Evolutionary conservation across 352 stramenopile species (phyloP), one percentile per base, ranked within the genome.

Genomic region (Globisporangium mamillatum): DNA sequence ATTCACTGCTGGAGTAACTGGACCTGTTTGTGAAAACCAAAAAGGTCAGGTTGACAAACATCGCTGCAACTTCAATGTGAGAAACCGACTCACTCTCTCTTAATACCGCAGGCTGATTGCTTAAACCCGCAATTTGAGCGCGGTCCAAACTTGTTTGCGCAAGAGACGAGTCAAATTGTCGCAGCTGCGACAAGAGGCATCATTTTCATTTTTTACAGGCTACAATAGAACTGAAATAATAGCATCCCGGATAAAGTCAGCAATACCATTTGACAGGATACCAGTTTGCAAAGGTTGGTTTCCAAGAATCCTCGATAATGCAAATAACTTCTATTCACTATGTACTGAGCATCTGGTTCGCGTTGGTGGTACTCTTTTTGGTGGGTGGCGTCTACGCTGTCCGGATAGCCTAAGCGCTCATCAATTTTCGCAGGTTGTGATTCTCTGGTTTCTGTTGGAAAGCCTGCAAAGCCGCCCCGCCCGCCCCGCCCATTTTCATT

Each of bases 141-240:
- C 41, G 1, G 4, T n/a, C 41, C 41, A n/a, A 50, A 50, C 41
- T n/a, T 50, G 41, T 52, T 24, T 63, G 57, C n/a, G 57, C 57
- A 63, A 52, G 57, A 63, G 57, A 63, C 57, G 57, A 63, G 57
- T 22, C 57, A 63, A 20, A 18, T 22, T 50, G 32, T 63, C 57
- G 57, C 57, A 63, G 57, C 57, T 63, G 36, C 9, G 34, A 50
- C 44, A 52, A 52, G 18, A 12, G 4, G 18, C 44, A n/a, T 41
- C 25, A 25, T 4, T 32, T 41, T 59, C 25, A 25, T 9, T 12
- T 59, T 12, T 60, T 7, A 18, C 20, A n/a, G 5, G 7, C 20
- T 25, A 20, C n/a, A 44, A 12, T 60, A 14, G 12, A 16, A 41
- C 0, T 5, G 8, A 59, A 52, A 22, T 3, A 22, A 52, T 52